Base-by-base conservation (phyloP, 192 early-diverging fungal species). In the Rhizophagus clarus region DNA sequence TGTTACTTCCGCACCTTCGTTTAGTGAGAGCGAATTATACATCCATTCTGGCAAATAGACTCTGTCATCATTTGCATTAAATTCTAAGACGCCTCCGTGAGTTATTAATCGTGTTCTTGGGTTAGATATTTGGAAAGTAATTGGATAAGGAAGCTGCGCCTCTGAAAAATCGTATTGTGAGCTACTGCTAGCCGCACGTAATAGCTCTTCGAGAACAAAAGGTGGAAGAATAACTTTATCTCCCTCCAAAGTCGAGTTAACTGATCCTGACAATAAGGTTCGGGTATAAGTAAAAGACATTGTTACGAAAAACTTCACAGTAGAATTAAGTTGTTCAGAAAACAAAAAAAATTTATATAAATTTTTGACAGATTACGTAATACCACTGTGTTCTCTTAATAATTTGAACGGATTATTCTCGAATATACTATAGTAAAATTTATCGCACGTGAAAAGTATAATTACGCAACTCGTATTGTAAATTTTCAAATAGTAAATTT, bases 11-110 rank as follows among this genome's bases (percentile, higher is more conserved):
- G 88, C 88, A 8, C 85, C 87, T 5, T 67, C 81, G 8, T 71
- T 24, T 5, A 90, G 80, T 24, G 83, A 81, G 0, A 88, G 77
- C 10, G 84, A 87, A 31, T 72, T 34, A 72, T 87, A 79, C 77
- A 90, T 86, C 90, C 90, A 94, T 6, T 72, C 72, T 4, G 93
- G 93, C 17, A 90, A 28, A 17, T 89, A 81, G 0, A 86, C 82
- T 2, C 71, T 61, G 6, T 83, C 87, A 42, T 92, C 91, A 6
- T 84, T 83, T 3, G 87, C 79, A 62, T 90, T 91, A 73, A 94
- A 95, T 79, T 94, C 94, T 62, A 90, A 88, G 66, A 95, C 94
- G n/a, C 92, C 90, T 63, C 90, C 88, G 69, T 90, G 88, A 28
- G 87, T 81, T 9, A 87, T 42, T 32, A 75, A 42, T 10, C 83